phyloP scores from a whole-genome alignment of 2,329 filamentous ascomycete genomes.

The Aphanocladium album region DNA sequence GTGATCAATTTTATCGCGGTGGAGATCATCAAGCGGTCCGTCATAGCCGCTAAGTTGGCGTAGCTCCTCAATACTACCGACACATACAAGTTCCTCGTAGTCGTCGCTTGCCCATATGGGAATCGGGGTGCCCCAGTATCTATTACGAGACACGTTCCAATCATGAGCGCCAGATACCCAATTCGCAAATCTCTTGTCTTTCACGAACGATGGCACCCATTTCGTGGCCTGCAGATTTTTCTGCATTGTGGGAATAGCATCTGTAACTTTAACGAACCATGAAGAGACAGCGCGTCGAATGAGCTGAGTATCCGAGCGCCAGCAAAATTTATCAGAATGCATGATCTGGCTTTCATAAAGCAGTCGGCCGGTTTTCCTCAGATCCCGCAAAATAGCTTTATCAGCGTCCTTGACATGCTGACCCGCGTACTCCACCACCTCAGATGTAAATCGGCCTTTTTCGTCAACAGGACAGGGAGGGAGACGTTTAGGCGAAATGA shows the following conservation, averaged over 20 bases:
- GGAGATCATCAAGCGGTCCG: slow-evolving; percentile 77
- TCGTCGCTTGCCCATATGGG: slow-evolving; percentile 91
- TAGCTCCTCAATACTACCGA: slow-evolving; percentile 80
- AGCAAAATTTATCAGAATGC: slow-evolving; percentile 24
- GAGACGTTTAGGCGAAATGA: slow-evolving; percentile 57
- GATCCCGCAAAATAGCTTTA: slow-evolving; percentile 23
- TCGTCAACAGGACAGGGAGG: slow-evolving; percentile 70
- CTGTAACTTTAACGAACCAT: slow-evolving; percentile 24
- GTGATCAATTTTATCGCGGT: slow-evolving; percentile 86
- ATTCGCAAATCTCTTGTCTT: slow-evolving; percentile 24
- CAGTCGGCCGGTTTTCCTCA: slow-evolving; percentile 20
- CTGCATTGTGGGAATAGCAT: slow-evolving; percentile 21
- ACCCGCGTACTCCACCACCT: slow-evolving; percentile 22
- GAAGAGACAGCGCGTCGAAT: slow-evolving; percentile 24
- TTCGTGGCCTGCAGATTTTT: slow-evolving; percentile 21
- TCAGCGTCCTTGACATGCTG: slow-evolving; percentile 24
- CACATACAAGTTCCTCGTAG: slow-evolving; percentile 75
- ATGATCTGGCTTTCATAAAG: slow-evolving; percentile 20
- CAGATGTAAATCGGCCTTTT: slow-evolving; percentile 22
- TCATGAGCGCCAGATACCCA: slow-evolving; percentile 18
- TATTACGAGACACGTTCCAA: slow-evolving; percentile 44
- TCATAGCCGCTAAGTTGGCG: slow-evolving; percentile 78
- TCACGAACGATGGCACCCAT: slow-evolving; percentile 22
- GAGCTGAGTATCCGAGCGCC: slow-evolving; percentile 24
- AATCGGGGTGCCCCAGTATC: slow-evolving; percentile 93